Conservation (phyloP, 2,329 filamentous ascomycete genomes). For the Ceratocystis diversiconidia region DNA sequence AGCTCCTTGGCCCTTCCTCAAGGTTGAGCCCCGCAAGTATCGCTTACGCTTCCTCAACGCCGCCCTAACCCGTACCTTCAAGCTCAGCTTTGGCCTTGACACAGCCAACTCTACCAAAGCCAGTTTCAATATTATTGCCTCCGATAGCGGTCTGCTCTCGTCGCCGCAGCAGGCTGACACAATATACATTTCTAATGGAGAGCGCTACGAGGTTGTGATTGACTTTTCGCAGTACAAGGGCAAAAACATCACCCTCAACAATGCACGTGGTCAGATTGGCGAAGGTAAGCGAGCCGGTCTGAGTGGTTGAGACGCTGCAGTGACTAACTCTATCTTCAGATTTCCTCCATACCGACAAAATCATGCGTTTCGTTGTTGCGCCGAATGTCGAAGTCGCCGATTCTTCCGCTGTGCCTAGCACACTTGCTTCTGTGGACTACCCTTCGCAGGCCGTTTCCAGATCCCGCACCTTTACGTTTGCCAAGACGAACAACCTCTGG, state of each 20-base stretch:
- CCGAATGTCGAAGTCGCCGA: conserved; percentile 25
- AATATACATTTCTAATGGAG: conserved; percentile 36
- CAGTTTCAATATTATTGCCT: conserved; percentile 39
- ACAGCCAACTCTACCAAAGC: conserved; percentile 24
- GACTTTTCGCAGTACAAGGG: conserved; percentile 38
- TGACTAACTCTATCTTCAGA: conserved; percentile 23
- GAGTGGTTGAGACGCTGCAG: not conserved
- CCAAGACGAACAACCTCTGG: conserved; percentile 32
- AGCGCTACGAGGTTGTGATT: conserved; percentile 43
- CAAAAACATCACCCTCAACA: conserved; percentile 32
- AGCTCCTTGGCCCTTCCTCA: conserved; percentile 43
- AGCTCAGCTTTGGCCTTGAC: conserved; percentile 32
- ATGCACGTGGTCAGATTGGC: conserved; percentile 19
- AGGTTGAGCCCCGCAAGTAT: conserved; percentile 47
- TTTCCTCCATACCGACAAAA: conserved; percentile 36
- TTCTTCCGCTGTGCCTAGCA: conserved; percentile 25
- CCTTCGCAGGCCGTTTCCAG: conserved; percentile 26
- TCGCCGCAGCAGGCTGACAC: conserved; percentile 3
- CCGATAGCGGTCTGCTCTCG: conserved; percentile 38
- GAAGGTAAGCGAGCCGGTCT: conserved; percentile 8
- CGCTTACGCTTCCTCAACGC: conserved; percentile 41
- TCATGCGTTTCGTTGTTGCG: conserved; percentile 39
- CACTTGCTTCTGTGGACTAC: conserved; percentile 28
- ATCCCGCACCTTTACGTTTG: conserved; percentile 34
- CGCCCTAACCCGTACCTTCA: conserved; percentile 34